Percentiles rank a stretch among this genome's conserved stretches.
Conservation (phyloP, 2,329 filamentous ascomycete genomes). For the Penicillium sp. region DNA sequence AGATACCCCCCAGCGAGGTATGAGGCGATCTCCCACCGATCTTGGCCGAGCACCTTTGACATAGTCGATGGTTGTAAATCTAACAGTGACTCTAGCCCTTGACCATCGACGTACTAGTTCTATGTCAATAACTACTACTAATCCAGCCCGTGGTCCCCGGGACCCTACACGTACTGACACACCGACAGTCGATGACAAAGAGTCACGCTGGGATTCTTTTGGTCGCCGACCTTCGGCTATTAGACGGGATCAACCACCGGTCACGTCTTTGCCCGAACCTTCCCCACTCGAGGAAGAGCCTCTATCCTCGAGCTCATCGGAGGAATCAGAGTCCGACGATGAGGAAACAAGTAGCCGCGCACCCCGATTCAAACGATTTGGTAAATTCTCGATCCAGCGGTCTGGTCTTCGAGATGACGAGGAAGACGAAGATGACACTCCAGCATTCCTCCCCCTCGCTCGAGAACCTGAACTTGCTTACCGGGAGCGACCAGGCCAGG, state of each 20-base stretch:
- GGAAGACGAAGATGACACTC: slow-evolving; percentile 48
- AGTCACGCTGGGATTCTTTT: slow-evolving; percentile 23
- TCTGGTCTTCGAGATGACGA: slow-evolving; percentile 37
- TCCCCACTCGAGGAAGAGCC: slow-evolving; percentile 38
- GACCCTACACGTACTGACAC: slow-evolving; percentile 29
- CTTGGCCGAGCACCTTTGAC: neutral
- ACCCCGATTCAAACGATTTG: slow-evolving; percentile 39
- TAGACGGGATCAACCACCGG: slow-evolving; percentile 27
- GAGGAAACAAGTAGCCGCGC: slow-evolving; percentile 20
- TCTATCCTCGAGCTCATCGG: slow-evolving; percentile 32
- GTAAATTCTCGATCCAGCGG: slow-evolving; percentile 41
- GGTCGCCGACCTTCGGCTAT: slow-evolving; percentile 24
- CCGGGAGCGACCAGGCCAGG: slow-evolving; percentile 28
- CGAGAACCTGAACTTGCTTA: slow-evolving; percentile 21
- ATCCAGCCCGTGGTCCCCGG: slow-evolving; percentile 26
- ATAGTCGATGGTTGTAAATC: neutral
- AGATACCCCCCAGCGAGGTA: slow-evolving; percentile 33
- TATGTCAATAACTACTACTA: slow-evolving; percentile 30
- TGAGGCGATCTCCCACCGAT: slow-evolving; percentile 1
- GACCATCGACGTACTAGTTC: slow-evolving; percentile 31
- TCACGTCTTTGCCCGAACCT: slow-evolving; percentile 27
- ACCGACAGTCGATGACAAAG: slow-evolving; percentile 25
- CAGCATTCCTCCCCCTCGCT: slow-evolving; percentile 47
- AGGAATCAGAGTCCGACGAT: slow-evolving; percentile 35
- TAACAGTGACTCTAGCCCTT: slow-evolving; percentile 16